A percentile compares a stretch with the other conserved stretches of the same genome.
Evolutionary conservation across 139 green algal species (phyloP).

Genomic region (Haematococcus sp.): DNA sequence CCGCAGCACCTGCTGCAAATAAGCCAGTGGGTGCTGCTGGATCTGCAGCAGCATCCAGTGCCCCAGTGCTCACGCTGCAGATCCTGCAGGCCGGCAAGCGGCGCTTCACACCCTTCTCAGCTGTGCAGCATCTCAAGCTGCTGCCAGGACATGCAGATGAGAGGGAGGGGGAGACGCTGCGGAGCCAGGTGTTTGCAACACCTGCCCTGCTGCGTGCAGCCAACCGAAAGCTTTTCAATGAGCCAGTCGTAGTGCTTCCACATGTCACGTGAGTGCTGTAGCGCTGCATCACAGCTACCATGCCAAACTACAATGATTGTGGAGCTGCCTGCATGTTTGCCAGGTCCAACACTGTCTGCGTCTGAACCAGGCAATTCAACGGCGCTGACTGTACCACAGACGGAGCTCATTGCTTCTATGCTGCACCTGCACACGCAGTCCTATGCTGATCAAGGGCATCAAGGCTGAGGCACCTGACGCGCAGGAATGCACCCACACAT

Average conservation of each 20-base stretch:
- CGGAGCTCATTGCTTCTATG: neutral
- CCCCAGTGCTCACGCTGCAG: neutral
- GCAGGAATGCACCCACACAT: neutral
- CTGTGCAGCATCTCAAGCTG: neutral
- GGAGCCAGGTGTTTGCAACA: too few species aligned
- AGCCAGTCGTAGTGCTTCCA: neutral
- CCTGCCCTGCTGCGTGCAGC: too few species aligned
- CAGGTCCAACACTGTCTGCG: too few species aligned
- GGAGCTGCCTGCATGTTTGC: neutral
- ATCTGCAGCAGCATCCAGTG: neutral
- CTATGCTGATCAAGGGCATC: conserved; percentile 3
- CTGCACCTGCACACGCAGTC: neutral
- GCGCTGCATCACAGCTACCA: too few species aligned
- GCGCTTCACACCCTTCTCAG: conserved; percentile 5
- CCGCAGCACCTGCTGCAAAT: too few species aligned
- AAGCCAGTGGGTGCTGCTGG: neutral
- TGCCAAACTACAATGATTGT: too few species aligned
- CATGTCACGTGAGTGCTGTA: neutral
- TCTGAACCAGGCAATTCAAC: too few species aligned
- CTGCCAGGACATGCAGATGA: too few species aligned
- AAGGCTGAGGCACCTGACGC: neutral
- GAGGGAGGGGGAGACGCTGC: too few species aligned
- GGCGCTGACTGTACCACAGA: too few species aligned
- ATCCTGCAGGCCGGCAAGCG: neutral
- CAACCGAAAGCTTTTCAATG: conserved; percentile 7